Evolutionary conservation across 2,329 filamentous ascomycete genomes (phyloP).

Genomic region (Phaeosphaeriaceae sp.): DNA sequence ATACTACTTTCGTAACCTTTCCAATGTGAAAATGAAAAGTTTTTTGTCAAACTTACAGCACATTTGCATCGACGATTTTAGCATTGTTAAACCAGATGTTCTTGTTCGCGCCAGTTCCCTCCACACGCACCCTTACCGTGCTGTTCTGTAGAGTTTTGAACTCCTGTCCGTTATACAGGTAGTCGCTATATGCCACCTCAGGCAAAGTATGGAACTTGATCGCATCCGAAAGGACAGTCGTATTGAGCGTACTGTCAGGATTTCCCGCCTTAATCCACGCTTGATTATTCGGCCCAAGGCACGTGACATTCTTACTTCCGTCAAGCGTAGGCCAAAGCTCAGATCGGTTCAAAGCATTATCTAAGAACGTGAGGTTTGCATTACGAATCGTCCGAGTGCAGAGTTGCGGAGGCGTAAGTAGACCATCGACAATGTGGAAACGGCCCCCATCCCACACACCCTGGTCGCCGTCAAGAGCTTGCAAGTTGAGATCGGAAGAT

Average conservation of each 20-base stretch:
- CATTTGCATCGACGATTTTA: constrained; percentile 28
- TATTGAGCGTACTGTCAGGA: constrained; percentile 16
- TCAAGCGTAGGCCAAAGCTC: constrained; percentile 23
- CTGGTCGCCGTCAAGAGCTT: constrained; percentile 10
- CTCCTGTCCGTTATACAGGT: constrained; percentile 24
- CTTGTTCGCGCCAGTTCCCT: constrained; percentile 14
- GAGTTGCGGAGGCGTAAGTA: constrained; percentile 19
- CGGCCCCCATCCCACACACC: constrained; percentile 26
- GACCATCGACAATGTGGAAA: constrained; percentile 27
- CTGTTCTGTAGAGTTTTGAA: constrained; percentile 22
- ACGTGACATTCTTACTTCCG: constrained; percentile 23
- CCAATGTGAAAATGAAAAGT: background rate
- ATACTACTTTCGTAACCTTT: background rate
- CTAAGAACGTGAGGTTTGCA: constrained; percentile 18
- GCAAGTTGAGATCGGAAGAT: constrained; percentile 19
- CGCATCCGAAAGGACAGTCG: constrained; percentile 10
- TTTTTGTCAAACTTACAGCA: constrained; percentile 20
- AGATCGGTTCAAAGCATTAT: constrained; percentile 24
- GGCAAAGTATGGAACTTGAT: constrained; percentile 26
- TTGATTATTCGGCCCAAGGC: constrained; percentile 22
- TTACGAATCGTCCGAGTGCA: constrained; percentile 23
- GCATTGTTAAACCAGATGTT: constrained; percentile 32
- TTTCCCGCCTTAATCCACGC: constrained; percentile 22
- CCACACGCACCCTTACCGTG: constrained; percentile 24
- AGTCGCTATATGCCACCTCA: constrained; percentile 25